Base-by-base conservation (phyloP, 164 flowering plant genomes). In the Annona squamosa region DNA sequence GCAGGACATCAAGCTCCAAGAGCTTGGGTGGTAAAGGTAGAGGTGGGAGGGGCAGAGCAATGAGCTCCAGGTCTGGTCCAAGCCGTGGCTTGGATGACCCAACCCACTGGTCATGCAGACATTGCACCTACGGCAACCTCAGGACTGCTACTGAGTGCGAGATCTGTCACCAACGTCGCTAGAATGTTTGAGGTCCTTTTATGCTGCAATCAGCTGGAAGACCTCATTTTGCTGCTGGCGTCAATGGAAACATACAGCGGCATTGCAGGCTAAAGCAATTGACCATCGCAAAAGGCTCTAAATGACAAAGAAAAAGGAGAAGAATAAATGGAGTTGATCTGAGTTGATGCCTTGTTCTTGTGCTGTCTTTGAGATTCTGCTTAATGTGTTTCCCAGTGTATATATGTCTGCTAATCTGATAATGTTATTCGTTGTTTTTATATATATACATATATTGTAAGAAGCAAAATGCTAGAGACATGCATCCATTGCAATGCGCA, bases 111-210 rank as follows among this genome's bases (percentile, higher is more conserved):
- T 83, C 88, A 4, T 94, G 97, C 75, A 93, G 87, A 18, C 80
- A 84, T 43, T 94, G 99, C 79, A 91, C 98, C 17, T 92, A 43
- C 71, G 91, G 91, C 67, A 94, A 92, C 77, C 73, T 47, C 48
- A 85, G 46, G 69, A 77, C 94, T 1, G 74, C 84, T 59, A 79
- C 79, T 5, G 71, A 72, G 47, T 91, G 98, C 70, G 85, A 87
- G 67, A 87, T 89, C 84, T 93, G 98, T 79, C 87, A 85, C 69
- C 88, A 82, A 4, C 85, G 74, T 5, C 84, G 87, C 52, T 81
- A 75, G 67, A 45, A n/a, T 3, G 52, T 43, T 42, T 19, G 4
- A 57, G 3, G 46, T 19, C 56, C 19, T 7, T 46, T 52, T 18
- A 56, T 52, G 57, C 57, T 16, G 19, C 18, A 47, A 18, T 18